Base-by-base conservation (phyloP, 495 filamentous ascomycete species). In the Clavariopsis aquatica region DNA sequence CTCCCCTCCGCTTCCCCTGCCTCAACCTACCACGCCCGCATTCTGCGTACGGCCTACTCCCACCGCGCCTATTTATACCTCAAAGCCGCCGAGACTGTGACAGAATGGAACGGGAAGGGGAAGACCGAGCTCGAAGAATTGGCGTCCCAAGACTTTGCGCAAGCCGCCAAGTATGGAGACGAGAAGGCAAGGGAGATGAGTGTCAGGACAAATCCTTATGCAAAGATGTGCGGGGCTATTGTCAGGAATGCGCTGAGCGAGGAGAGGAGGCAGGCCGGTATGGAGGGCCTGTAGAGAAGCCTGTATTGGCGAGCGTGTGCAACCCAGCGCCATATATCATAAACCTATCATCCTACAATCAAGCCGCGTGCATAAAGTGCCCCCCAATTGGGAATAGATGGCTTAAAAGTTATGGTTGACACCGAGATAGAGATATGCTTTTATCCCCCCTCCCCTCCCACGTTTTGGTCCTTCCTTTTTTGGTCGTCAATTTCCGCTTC, bases 171-270 rank as follows among this genome's bases (percentile, higher is more conserved):
- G 69, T 95, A 88, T 74, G 92, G 91, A 17, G 91, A 90, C 75
- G 85, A 87, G 64, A 82, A 92, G 60, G 91, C 87, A 13, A 87
- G 87, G 76, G 84, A 83, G 47, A 76, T 95, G 77, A 87, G 88
- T 1, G 91, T 94, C 49, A 81, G 82, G 75, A 89, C 86, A 45
- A 96, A 96, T 80, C 92, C 92, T 31, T 90, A 89, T 67, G 91
- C 91, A 26, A 95, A 92, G 80, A 80, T 95, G 71, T 96, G 92
- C 77, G 92, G 91, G 15, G 84, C 84, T 28, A 94, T 96, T 78
- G 90, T 96, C 12, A 86, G 85, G 74, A 88, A 93, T 78, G 90
- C 90, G 43, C 84, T 96, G 83, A 86, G 81, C 78, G 89, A 87
- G 78, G 92, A 96, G 76, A 57, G 64, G 43, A 54, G 53, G 6